Evolutionary conservation across 2,329 filamentous ascomycete genomes (phyloP).

Genomic region (Westerdykella aurantiaca): DNA sequence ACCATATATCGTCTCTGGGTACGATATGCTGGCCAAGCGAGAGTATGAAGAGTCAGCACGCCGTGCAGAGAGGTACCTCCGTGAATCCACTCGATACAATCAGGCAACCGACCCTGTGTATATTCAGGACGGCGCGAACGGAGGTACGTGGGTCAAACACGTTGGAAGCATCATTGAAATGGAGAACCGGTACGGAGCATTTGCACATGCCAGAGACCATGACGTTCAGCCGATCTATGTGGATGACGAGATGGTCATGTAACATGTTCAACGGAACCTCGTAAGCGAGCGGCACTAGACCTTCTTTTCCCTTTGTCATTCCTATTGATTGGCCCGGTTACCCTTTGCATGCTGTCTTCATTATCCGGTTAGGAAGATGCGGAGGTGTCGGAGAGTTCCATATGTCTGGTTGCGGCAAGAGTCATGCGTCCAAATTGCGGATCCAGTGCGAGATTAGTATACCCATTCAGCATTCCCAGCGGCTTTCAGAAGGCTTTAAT

Average conservation of each 20-base stretch:
- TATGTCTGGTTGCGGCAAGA: too few species aligned
- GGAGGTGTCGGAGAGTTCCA: too few species aligned
- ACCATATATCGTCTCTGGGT: constrained; percentile 80
- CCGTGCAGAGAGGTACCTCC: constrained; percentile 17
- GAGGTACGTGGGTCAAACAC: constrained; percentile 47
- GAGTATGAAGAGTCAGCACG: constrained; percentile 55
- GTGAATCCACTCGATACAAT: constrained; percentile 43
- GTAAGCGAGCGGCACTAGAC: too few species aligned
- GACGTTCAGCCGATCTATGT: constrained; percentile 37
- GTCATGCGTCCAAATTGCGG: too few species aligned
- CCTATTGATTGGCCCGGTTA: too few species aligned
- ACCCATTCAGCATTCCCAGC: too few species aligned
- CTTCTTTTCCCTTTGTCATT: too few species aligned
- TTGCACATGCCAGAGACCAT: constrained; percentile 49
- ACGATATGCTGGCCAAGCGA: constrained; percentile 61
- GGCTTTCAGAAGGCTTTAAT: too few species aligned
- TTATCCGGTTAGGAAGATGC: too few species aligned
- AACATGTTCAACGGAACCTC: constrained; percentile 2
- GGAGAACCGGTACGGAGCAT: constrained; percentile 64
- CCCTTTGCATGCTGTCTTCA: too few species aligned
- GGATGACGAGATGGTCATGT: constrained; percentile 41
- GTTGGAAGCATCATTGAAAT: constrained; percentile 44
- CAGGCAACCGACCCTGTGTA: constrained; percentile 67
- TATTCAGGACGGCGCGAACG: constrained; percentile 33
- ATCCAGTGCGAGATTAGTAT: too few species aligned